Percentiles rank a stretch among this genome's conserved stretches.
Evolutionary conservation across 164 flowering plant species (phyloP).

Genomic region (Tetracentron sinense): DNA sequence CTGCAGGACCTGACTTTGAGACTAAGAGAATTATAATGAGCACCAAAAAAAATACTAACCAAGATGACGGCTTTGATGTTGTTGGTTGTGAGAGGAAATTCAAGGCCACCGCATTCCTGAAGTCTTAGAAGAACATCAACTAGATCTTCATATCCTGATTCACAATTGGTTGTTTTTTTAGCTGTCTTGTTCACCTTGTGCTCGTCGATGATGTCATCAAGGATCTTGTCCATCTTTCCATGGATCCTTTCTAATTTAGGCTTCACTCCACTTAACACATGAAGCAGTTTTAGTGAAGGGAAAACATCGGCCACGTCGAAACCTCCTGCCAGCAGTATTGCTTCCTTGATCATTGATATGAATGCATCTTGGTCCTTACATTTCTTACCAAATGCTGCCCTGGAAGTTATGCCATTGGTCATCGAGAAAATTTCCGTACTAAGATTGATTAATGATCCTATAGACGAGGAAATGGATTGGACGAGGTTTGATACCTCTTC

Average conservation of each 20-base stretch:
- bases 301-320: constrained; percentile 23
- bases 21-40: too few species aligned
- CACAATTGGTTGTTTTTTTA: neutral
- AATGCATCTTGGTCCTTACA: constrained; percentile 18
- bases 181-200: constrained; percentile 11
- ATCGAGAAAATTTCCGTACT: constrained; percentile 14
- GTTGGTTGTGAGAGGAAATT: constrained; percentile 16
- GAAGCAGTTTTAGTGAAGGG: constrained; percentile 23
- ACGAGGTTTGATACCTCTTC: constrained; percentile 23
- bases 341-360: constrained; percentile 6
- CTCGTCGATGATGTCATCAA: constrained; percentile 23
- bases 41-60: too few species aligned
- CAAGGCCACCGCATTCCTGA: constrained; percentile 12
- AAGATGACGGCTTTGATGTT: constrained; percentile 25
- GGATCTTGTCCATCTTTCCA: constrained; percentile 18
- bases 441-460: constrained; percentile 21
- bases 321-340: constrained; percentile 3
- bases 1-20: too few species aligned
- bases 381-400: constrained; percentile 29
- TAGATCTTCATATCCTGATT: constrained; percentile 16
- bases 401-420: constrained; percentile 13
- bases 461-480: constrained; percentile 5
- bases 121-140: constrained; percentile 32
- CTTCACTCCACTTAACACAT: constrained; percentile 17
- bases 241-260: constrained; percentile 13